A percentile compares a stretch with the other conserved stretches of the same genome.
These are phyloP conservation scores for Spongospora subterranea DNA, from an alignment of 208 protist genomes.

Conservation along the genomic window DNA sequence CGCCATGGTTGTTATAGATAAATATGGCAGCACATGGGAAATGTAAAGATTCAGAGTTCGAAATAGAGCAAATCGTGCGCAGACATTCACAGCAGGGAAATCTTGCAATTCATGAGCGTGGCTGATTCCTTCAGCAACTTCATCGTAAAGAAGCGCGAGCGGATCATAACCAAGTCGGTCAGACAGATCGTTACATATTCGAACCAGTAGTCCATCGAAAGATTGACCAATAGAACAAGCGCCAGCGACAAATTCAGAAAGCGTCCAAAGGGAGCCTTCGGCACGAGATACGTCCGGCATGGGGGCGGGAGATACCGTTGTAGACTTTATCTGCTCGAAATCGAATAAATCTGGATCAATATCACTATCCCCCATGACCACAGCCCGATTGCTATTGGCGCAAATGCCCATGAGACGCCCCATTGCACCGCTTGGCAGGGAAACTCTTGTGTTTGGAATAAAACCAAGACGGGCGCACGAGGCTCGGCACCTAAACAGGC, in stretches of 20 bases:
- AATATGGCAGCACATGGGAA: conserved; percentile 10
- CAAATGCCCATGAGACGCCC: not conserved
- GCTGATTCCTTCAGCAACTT: not conserved
- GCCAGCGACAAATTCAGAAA: not conserved
- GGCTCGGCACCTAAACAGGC: not conserved
- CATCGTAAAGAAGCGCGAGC: conserved; percentile 46
- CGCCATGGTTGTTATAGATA: not conserved
- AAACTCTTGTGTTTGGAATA: not conserved
- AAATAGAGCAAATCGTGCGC: conserved; percentile 5
- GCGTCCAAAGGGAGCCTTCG: not conserved
- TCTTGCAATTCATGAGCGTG: not conserved
- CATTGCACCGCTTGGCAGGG: not conserved
- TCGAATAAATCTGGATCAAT: conserved; percentile 2
- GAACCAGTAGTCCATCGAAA: not conserved
- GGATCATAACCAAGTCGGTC: not conserved
- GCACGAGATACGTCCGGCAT: not conserved
- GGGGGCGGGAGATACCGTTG: not conserved
- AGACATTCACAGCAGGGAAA: not conserved
- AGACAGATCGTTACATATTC: not conserved
- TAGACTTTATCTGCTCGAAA: not conserved
- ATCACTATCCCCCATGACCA: conserved; percentile 17
- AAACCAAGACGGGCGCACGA: not conserved
- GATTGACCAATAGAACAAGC: not conserved
- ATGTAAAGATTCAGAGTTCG: conserved; percentile 14
- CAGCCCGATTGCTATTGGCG: not conserved